Evolutionary conservation across 805 yeast genomes (phyloP), one percentile per base, ranked within the genome.

Genomic region (Jamesozyma lodderae): DNA sequence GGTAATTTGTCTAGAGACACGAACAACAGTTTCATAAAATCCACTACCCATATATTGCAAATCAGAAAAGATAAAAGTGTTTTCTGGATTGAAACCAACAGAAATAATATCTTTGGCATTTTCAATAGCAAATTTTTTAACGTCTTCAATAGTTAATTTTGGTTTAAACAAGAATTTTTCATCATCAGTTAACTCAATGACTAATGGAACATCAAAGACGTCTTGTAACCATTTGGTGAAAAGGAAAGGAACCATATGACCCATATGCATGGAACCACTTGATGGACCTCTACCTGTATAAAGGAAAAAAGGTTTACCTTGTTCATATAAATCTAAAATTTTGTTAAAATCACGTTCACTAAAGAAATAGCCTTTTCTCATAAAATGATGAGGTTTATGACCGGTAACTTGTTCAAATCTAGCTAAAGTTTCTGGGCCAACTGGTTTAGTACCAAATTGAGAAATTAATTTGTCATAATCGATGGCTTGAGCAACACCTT

Each of bases 281-380:
- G 95, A 83, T 26, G 98, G 97, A 4, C 98, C 98, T 61, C 98
- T 76, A 28, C 98, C 98, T 13, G 98, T 92, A 61, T 92, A 92
- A 45, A 92, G 67, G 67, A 90, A 92, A 63, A 92, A 92, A 22
- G 88, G 95, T 64, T 92, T 86, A 16, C 95, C 95, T 56, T 82
- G 84, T 66, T 92, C 97, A 61, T 92, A 86, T 49, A 87, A 63
- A 57, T 84, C 94, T 55, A 90, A 70, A 54, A 90, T 92, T 52
- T 67, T 74, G 53, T 58, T 63, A 57, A 83, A 78, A 62, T 83
- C 92, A 65, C 98, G 74, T 62, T 88, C 96, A 24, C 90, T 78
- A 63, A 90, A 92, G 64, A 92, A 92, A 48, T 85, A 74, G 3
- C 97, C 98, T 54, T 94, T 79, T 52, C 84, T 79, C 60, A 92